Percentiles rank a stretch among this genome's conserved stretches.
These are phyloP conservation scores for Pythium dissotocum DNA, from an alignment of 352 stramenopile species.

Conservation along the genomic window DNA sequence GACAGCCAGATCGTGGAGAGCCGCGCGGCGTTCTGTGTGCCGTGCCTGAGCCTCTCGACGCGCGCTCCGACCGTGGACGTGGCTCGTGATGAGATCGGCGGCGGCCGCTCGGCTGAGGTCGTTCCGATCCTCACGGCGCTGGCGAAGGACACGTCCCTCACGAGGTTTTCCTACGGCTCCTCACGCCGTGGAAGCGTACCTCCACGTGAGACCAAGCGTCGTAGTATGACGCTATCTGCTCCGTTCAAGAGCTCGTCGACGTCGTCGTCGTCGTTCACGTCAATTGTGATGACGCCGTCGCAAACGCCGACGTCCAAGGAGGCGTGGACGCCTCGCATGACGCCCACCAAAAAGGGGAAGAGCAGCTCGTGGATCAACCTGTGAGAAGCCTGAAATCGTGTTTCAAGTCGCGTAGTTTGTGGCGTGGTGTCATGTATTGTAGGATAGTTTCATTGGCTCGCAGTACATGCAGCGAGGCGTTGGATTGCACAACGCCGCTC, in stretches of 20 bases:
- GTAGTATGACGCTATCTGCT: conserved; percentile 23
- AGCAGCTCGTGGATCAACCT: conserved; percentile 11
- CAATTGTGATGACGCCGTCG: neutral
- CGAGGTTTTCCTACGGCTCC: conserved; percentile 19
- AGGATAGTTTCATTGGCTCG: neutral
- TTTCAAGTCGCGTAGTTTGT: too few species aligned
- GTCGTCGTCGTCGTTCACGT: conserved; percentile 8
- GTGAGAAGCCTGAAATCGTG: neutral
- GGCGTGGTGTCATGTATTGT: neutral
- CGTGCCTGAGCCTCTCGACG: conserved; percentile 23
- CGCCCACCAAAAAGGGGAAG: neutral
- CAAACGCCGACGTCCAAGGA: conserved; percentile 10
- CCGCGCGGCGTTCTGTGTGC: conserved; percentile 23
- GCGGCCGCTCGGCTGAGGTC: conserved; percentile 5
- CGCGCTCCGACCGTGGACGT: conserved; percentile 16
- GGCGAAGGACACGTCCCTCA: conserved; percentile 17
- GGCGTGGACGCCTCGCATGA: conserved; percentile 5
- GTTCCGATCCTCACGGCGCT: conserved; percentile 20
- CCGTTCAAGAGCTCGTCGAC: conserved; percentile 7
- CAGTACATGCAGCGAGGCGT: neutral
- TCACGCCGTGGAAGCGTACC: neutral
- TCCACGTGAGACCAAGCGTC: conserved; percentile 9
- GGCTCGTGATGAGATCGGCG: conserved; percentile 24
- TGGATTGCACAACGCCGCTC: neutral
- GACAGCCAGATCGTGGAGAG: conserved; percentile 21